Evolutionary conservation across 305 asterid genomes (phyloP).

Genomic region (Solanum aculeatissimum): DNA sequence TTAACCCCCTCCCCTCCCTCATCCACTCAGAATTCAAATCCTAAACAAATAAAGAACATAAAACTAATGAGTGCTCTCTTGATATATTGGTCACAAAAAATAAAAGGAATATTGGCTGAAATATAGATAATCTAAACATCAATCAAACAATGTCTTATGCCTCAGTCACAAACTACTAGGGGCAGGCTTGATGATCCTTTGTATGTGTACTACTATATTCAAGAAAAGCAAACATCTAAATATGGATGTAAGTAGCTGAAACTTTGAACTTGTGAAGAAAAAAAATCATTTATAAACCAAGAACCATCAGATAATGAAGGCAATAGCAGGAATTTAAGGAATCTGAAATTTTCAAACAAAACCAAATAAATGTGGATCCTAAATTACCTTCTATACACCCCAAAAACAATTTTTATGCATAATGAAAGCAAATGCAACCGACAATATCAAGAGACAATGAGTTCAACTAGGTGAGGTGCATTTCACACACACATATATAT

Average conservation of each 20-base stretch:
- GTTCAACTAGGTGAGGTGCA: not conserved
- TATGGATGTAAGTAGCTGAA: too few relatives aligned
- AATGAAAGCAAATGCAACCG: not conserved
- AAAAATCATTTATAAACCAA: not conserved
- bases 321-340: not conserved
- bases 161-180: not conserved
- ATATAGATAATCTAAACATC: not conserved
- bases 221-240: too few relatives aligned
- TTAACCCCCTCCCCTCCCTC: not conserved
- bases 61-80: not conserved
- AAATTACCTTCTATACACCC: not conserved
- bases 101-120: not conserved
- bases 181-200: too few relatives aligned
- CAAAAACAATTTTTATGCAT: not conserved
- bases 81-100: not conserved
- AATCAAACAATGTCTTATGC: not conserved
- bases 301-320: not conserved
- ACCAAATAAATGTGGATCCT: not conserved
- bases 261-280: too few relatives aligned
- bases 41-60: not conserved
- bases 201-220: too few relatives aligned
- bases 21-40: not conserved
- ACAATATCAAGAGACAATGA: not conserved
- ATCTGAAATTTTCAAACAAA: not conserved
- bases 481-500: not conserved